These are phyloP conservation scores for Stemphylium beticola DNA, from an alignment of 2,329 filamentous ascomycete genomes.

Conservation along the genomic window DNA sequence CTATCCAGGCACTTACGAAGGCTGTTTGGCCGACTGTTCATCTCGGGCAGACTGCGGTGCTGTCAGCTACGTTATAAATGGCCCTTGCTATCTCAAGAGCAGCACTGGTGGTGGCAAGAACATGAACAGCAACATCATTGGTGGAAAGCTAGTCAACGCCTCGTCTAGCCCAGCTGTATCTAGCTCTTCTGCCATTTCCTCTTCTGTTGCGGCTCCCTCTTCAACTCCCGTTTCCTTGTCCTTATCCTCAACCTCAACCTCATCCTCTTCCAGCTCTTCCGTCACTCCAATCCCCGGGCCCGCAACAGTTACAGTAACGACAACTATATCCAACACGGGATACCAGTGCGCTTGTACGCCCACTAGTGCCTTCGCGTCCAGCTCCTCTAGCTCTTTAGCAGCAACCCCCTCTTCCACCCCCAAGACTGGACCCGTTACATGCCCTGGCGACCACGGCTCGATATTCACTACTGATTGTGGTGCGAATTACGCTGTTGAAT, in stretches of 20 bases:
- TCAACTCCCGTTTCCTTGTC: background rate
- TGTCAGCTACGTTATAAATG: slow-evolving; percentile 24
- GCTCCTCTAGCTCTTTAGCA: background rate
- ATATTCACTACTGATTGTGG: slow-evolving; percentile 25
- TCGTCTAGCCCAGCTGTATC: too few species aligned
- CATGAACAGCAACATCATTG: slow-evolving; percentile 20
- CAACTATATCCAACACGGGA: slow-evolving; percentile 7
- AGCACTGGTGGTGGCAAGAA: slow-evolving; percentile 4
- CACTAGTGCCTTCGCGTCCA: background rate
- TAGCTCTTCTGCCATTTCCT: slow-evolving; percentile 3
- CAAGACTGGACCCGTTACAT: slow-evolving; percentile 2
- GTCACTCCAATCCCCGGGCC: background rate
- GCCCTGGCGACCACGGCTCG: slow-evolving; percentile 22
- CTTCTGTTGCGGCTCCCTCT: background rate
- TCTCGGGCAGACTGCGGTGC: slow-evolving; percentile 22
- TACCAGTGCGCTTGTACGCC: slow-evolving; percentile 22
- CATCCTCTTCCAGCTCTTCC: background rate
- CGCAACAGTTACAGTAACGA: slow-evolving; percentile 18
- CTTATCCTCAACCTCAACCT: too few species aligned
- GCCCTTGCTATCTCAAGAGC: slow-evolving; percentile 27
- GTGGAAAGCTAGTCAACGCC: slow-evolving; percentile 17
- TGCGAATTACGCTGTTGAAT: slow-evolving; percentile 30
- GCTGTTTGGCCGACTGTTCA: slow-evolving; percentile 26
- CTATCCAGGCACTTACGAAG: slow-evolving; percentile 20
- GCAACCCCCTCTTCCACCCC: background rate